These are phyloP conservation scores for Drechslerella coelobrocha DNA, from an alignment of 2,329 filamentous ascomycete genomes.

Conservation along the genomic window DNA sequence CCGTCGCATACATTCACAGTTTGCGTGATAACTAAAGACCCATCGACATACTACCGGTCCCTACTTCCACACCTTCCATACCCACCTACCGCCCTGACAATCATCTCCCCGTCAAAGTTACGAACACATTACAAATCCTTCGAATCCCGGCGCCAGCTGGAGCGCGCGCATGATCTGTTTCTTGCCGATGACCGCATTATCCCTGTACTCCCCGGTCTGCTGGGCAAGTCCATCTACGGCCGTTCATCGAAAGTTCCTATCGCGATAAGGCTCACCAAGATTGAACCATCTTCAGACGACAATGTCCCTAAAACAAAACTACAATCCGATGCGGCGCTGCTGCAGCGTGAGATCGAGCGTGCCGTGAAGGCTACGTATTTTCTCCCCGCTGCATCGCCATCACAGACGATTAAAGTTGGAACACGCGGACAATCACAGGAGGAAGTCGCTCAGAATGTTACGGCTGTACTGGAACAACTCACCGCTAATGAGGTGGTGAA, in stretches of 20 bases:
- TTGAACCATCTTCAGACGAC: constrained; percentile 58
- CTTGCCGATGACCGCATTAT: constrained; percentile 87
- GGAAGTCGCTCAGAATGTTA: constrained; percentile 80
- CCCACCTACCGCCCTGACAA: constrained; percentile 72
- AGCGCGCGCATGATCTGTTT: constrained; percentile 88
- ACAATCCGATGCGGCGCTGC: constrained; percentile 58
- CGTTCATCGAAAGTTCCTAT: constrained; percentile 82
- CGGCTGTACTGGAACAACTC: constrained; percentile 72
- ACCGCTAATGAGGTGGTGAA: constrained; percentile 66
- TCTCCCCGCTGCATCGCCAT: constrained; percentile 77
- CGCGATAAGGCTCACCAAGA: constrained; percentile 74
- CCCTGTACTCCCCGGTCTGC: constrained; percentile 72
- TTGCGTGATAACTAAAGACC: constrained; percentile 60
- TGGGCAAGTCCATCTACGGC: constrained; percentile 95
- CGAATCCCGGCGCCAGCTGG: constrained; percentile 82
- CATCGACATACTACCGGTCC: constrained; percentile 89
- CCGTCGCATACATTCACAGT: constrained; percentile 46
- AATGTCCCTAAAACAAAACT: constrained; percentile 59
- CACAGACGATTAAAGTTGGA: constrained; percentile 80
- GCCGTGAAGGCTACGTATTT: constrained; percentile 80
- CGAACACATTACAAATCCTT: constrained; percentile 89
- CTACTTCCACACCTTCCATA: constrained; percentile 75
- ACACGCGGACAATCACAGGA: constrained; percentile 75
- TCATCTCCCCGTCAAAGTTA: constrained; percentile 84
- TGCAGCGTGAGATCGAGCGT: constrained; percentile 81